phyloP scores from a whole-genome alignment of 176 grass and related monocot species.

The Eremochloa ophiuroides region DNA sequence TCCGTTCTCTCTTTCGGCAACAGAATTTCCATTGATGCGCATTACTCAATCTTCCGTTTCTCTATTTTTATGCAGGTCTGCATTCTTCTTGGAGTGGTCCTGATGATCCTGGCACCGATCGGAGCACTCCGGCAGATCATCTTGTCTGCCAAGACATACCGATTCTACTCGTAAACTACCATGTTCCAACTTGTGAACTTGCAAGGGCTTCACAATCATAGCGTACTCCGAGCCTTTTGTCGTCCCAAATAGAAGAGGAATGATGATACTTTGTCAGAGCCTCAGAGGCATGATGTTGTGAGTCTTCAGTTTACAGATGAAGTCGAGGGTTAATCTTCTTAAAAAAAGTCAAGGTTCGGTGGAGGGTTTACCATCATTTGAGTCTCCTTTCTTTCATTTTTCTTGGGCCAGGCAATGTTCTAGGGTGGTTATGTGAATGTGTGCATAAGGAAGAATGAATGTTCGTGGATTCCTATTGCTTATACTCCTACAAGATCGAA shows the following conservation, averaged over 20 bases:
- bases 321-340: too few relatives aligned
- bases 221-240: neutral
- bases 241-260: neutral
- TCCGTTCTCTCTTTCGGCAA: neutral
- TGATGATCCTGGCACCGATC: slow-evolving; percentile 77
- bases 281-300: too few relatives aligned
- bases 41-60: neutral
- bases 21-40: neutral
- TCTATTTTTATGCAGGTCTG: slow-evolving; percentile 42
- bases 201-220: neutral
- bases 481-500: neutral
- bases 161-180: slow-evolving; percentile 36
- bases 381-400: too few relatives aligned
- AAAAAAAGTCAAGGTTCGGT: too few relatives aligned
- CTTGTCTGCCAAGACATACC: slow-evolving; percentile 47
- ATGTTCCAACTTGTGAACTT: neutral
- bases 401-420: too few relatives aligned
- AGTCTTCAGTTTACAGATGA: too few relatives aligned
- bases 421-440: neutral
- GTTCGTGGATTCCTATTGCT: neutral
- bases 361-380: too few relatives aligned
- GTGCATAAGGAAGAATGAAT: neutral
- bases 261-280: too few relatives aligned
- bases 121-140: slow-evolving; percentile 83
- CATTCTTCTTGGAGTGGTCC: slow-evolving; percentile 68